Conservation (phyloP, 1,284 basidiomycete genomes). For the Hypsizygus ulmarius region DNA sequence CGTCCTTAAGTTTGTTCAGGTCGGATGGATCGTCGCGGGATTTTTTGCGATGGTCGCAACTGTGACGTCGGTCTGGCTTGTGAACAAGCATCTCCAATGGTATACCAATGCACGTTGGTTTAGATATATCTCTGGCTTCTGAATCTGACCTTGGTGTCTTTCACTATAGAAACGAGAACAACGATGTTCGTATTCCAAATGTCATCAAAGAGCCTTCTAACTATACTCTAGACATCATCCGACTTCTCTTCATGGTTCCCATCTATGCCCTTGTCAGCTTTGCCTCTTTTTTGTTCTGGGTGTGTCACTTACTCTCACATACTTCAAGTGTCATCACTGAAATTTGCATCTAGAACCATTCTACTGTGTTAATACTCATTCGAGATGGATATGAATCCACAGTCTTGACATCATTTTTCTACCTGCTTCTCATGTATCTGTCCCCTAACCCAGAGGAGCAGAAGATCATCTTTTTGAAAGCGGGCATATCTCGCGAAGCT, state of each 20-base stretch:
- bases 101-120: slow-evolving; percentile 59
- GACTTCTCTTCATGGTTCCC: slow-evolving; percentile 78
- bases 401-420: slow-evolving; percentile 76
- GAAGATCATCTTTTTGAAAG: slow-evolving; percentile 56
- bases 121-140: not conserved
- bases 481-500: slow-evolving; percentile 52
- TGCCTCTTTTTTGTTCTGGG: slow-evolving; percentile 73
- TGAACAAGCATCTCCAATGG: slow-evolving; percentile 69
- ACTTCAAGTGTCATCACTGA: not conserved
- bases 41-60: slow-evolving; percentile 58
- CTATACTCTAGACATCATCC: slow-evolving; percentile 53
- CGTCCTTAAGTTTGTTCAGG: slow-evolving; percentile 31
- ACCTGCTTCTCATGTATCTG: slow-evolving; percentile 71
- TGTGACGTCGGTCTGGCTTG: slow-evolving; percentile 65
- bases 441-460: slow-evolving; percentile 65
- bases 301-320: slow-evolving; percentile 27
- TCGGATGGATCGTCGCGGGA: slow-evolving; percentile 73
- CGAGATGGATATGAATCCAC: slow-evolving; percentile 71
- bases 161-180: slow-evolving; percentile 61
- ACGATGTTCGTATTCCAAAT: slow-evolving; percentile 44
- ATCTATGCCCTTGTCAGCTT: slow-evolving; percentile 70
- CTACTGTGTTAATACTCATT: slow-evolving; percentile 60
- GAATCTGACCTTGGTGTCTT: not conserved
- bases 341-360: slow-evolving; percentile 48
- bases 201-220: slow-evolving; percentile 1